phyloP scores from a whole-genome alignment of 2,329 filamentous ascomycete species.

The Sporothrix dimorphospora region DNA sequence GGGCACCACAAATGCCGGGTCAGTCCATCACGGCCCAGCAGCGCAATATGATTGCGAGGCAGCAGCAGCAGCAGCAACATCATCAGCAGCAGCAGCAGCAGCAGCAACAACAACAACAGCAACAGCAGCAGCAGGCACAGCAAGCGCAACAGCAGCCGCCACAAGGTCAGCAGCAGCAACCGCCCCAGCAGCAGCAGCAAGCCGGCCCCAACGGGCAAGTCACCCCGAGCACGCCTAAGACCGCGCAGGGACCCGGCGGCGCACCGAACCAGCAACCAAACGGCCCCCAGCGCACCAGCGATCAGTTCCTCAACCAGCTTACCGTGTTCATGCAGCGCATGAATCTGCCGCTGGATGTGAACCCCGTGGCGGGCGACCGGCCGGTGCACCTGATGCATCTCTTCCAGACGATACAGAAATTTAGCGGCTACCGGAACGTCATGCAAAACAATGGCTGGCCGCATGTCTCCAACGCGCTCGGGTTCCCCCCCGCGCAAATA shows the following conservation, averaged over 20 bases:
- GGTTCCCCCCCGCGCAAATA: conserved; percentile 64
- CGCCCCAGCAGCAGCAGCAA: conserved; percentile 22
- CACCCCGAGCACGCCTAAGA: conserved; percentile 45
- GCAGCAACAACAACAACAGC: conserved; percentile 46
- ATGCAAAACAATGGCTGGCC: conserved; percentile 73
- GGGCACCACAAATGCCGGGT: conserved; percentile 38
- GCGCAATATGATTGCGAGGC: conserved; percentile 44
- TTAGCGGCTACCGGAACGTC: conserved; percentile 76
- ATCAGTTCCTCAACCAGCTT: conserved; percentile 76
- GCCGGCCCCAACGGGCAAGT: conserved; percentile 61
- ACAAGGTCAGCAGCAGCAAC: conserved; percentile 19
- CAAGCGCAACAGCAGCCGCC: conserved; percentile 47
- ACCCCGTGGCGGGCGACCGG: conserved; percentile 73
- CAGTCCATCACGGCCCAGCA: conserved; percentile 39
- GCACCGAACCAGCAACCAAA: conserved; percentile 36
- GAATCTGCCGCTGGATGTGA: conserved; percentile 72
- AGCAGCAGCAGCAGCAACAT: conserved; percentile 44
- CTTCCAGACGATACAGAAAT: conserved; percentile 76
- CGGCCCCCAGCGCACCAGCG: conserved; percentile 52
- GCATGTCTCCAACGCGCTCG: conserved; percentile 67
- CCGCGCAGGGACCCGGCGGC: conserved; percentile 20
- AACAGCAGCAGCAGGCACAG: conserved; percentile 44
- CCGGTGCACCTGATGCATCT: conserved; percentile 74
- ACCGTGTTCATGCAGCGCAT: conserved; percentile 76
- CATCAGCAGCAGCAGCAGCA: conserved; percentile 45